Evolutionary conservation across 2,329 filamentous ascomycete genomes (phyloP).

Genomic region (Lachnum nothofagi): DNA sequence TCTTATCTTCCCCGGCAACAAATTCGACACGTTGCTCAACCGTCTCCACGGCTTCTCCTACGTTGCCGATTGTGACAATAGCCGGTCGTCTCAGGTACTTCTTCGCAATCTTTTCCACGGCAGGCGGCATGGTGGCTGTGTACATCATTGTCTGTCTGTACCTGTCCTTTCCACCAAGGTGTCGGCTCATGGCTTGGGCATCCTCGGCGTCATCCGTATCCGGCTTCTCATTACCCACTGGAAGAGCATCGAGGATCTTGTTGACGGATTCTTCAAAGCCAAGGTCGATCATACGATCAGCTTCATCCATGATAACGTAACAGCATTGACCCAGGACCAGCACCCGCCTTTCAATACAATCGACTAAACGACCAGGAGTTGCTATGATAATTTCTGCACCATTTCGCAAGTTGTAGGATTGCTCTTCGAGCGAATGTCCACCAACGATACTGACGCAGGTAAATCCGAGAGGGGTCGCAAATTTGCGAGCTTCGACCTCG

Average conservation of each 20-base stretch:
- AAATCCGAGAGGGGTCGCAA: slow-evolving; percentile 84
- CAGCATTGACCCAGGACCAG: slow-evolving; percentile 93
- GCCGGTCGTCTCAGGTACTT: slow-evolving; percentile 92
- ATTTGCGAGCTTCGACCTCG: slow-evolving; percentile 87
- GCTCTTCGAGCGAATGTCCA: slow-evolving; percentile 91
- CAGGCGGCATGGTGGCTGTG: slow-evolving; percentile 93
- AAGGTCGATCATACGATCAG: slow-evolving; percentile 97
- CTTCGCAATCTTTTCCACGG: slow-evolving; percentile 91
- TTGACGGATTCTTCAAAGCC: slow-evolving; percentile 97
- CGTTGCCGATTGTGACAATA: slow-evolving; percentile 89
- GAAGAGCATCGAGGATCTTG: slow-evolving; percentile 91
- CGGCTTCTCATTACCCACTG: slow-evolving; percentile 89
- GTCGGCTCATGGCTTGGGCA: slow-evolving; percentile 73
- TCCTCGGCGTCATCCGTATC: slow-evolving; percentile 90
- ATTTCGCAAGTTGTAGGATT: slow-evolving; percentile 81
- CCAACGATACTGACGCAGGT: slow-evolving; percentile 96
- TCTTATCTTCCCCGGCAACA: slow-evolving; percentile 82
- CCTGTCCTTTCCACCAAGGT: slow-evolving; percentile 67
- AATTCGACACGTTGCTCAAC: slow-evolving; percentile 97
- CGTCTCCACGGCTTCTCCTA: slow-evolving; percentile 92
- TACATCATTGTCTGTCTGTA: slow-evolving; percentile 99
- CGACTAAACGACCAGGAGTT: slow-evolving; percentile 93
- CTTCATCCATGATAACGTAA: slow-evolving; percentile 99
- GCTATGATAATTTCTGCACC: slow-evolving; percentile 97
- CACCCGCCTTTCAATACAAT: slow-evolving; percentile 90